Evolutionary conservation across 495 filamentous ascomycete species (phyloP), one percentile per base, ranked within the genome.

Genomic region (Trichoderma asperelloides): DNA sequence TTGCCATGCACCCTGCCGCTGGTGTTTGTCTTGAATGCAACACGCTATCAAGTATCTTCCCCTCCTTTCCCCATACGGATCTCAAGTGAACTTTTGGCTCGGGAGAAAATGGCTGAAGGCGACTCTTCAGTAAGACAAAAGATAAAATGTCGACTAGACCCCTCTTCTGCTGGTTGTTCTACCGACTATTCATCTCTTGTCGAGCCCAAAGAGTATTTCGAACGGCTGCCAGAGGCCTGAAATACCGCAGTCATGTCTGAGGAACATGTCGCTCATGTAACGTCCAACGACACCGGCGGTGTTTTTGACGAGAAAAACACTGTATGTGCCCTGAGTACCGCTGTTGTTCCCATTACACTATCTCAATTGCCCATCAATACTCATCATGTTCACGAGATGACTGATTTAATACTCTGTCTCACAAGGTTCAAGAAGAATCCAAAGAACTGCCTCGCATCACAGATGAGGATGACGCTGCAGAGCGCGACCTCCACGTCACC

Each of bases 401-500:
- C 2, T 27, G n/a, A 55, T 16, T 28, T 28, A 60, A 18, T 5
- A 12, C 7, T 25, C 3, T 60, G 30, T 3, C 23, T 28, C 16
- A 27, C 23, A 5, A 30, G 55, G 25, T 25, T 28, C 23, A 60
- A 2, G 30, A 60, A 11, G 55, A 60, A 13, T 60, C 55, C 27
- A 30, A 30, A 7, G 55, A 30, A 6, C 3, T 30, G 23, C 55
- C 27, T 4, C 23, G 3, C 2, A 2, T 60, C 16, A 30, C 55
- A 1, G 64, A 15, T 3, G 64, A 47, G 6, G 64, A 65, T 23
- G 3, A 57, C 9, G 5, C 6, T 66, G 65, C 49, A 9, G 43
- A 66, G 47, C 18, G 65, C 13, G 65, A 51, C 27, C 45, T 57
- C 41, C 65, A 75, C 30, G 75, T 72, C 62, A 75, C 77, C 6